Conservation (phyloP, 163 green algal species). For the Scenedesmus sp. region DNA sequence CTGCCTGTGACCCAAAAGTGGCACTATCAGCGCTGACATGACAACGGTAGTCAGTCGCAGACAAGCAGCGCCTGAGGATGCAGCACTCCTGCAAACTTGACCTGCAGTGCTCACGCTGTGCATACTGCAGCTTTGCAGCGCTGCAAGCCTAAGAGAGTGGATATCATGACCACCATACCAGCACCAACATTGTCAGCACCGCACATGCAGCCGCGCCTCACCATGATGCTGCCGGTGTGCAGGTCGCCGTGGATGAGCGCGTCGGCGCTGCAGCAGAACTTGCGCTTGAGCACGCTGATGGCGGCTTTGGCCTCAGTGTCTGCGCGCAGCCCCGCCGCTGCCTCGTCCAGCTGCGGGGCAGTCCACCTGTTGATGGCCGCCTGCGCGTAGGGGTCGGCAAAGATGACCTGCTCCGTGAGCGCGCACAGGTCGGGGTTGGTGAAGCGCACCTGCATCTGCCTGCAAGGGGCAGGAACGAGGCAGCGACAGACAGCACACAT, state of each 20-base stretch:
- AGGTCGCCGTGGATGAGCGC: constrained; percentile 97
- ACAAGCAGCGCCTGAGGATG: background rate
- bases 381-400: constrained; percentile 87
- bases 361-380: constrained; percentile 67
- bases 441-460: constrained; percentile 67
- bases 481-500: background rate
- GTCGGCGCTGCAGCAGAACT: constrained; percentile 82
- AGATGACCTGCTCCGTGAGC: constrained; percentile 96
- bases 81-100: background rate
- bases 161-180: too few relatives aligned
- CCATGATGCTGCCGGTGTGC: constrained; percentile 88
- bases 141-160: too few relatives aligned
- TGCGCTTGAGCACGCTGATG: constrained; percentile 75
- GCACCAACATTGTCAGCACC: background rate
- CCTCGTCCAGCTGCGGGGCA: constrained; percentile 86
- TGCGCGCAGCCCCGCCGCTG: constrained; percentile 72
- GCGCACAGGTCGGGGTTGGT: constrained; percentile 92
- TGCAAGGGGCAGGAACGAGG: constrained; percentile 46
- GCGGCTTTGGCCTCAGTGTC: constrained; percentile 79
- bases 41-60: background rate
- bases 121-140: too few relatives aligned
- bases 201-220: constrained; percentile 13
- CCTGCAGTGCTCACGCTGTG: too few relatives aligned
- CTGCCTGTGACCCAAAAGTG: too few relatives aligned
- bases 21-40: too few relatives aligned